A percentile compares a stretch with the other conserved stretches of the same genome.
These are phyloP conservation scores for Leucosporidium creatinivorum DNA, from an alignment of 768 basidiomycete genomes.

Conservation along the genomic window DNA sequence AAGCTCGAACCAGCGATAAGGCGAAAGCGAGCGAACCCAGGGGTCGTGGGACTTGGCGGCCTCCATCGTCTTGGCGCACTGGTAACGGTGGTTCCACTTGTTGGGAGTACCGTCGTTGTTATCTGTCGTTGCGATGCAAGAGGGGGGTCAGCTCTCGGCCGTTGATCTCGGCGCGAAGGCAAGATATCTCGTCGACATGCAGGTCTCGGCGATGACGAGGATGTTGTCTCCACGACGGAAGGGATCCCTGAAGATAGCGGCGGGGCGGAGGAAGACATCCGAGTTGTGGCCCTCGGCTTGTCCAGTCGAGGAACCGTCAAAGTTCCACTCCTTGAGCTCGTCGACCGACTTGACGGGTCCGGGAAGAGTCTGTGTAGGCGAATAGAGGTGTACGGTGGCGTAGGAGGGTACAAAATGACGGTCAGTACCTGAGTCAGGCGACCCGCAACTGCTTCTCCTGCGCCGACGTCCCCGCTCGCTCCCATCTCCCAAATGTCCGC, in stretches of 20 bases:
- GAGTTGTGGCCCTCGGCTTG: conserved; percentile 94
- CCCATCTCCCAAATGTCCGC: no score
- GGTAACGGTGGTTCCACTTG: conserved; percentile 88
- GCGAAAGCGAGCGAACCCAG: conserved; percentile 65
- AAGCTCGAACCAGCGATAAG: no score
- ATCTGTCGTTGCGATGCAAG: conserved; percentile 3
- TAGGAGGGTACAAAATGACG: conserved; percentile 6
- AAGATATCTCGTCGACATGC: conserved; percentile 40
- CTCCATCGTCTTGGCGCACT: conserved; percentile 93
- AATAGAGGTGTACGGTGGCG: conserved; percentile 2
- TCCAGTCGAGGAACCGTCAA: conserved; percentile 69
- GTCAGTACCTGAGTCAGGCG: background rate
- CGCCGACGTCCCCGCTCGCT: no score
- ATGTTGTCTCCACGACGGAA: conserved; percentile 78
- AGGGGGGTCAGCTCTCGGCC: background rate
- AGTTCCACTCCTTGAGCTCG: conserved; percentile 96
- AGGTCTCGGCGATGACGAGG: conserved; percentile 61
- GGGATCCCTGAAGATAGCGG: conserved; percentile 95
- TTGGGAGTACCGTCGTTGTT: conserved; percentile 94
- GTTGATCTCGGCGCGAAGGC: background rate
- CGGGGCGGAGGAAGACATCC: conserved; percentile 95
- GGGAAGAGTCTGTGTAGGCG: conserved; percentile 60
- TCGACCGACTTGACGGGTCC: conserved; percentile 80
- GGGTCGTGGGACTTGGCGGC: conserved; percentile 68
- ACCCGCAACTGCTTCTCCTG: no score